Conservation (phyloP, 768 basidiomycete species). For the Panus rudis region DNA sequence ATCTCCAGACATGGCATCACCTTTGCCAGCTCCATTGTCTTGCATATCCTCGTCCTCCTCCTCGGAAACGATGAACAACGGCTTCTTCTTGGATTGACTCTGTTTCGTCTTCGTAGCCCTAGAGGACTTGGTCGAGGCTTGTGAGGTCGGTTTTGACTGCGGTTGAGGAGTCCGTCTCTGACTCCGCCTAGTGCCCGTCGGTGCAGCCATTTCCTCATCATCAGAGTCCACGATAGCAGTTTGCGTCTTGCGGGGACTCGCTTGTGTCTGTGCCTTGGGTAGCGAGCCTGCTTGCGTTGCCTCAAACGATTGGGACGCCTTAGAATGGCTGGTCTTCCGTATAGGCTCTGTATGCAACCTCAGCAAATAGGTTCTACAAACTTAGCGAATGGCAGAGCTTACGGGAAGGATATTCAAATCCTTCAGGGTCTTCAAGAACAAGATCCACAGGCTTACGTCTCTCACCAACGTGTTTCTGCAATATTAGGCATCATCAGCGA, state of each 20-base stretch:
- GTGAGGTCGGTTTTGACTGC: conserved; percentile 15
- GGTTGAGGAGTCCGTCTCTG: conserved; percentile 15
- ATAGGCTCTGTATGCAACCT: too few relatives aligned
- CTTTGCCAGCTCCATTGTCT: neutral
- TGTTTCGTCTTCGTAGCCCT: neutral
- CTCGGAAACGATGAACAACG: conserved; percentile 47
- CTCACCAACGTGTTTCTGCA: conserved; percentile 24
- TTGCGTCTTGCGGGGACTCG: conserved; percentile 9
- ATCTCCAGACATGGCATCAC: conserved; percentile 7
- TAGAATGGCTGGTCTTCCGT: neutral
- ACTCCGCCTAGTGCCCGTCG: neutral
- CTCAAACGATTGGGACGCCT: neutral
- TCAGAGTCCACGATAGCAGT: conserved; percentile 4
- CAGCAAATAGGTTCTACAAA: too few relatives aligned
- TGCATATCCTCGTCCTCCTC: conserved; percentile 29
- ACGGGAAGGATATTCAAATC: too few relatives aligned
- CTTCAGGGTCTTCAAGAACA: conserved; percentile 37
- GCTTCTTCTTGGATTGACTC: conserved; percentile 34
- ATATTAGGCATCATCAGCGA: too few relatives aligned
- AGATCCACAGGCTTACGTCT: conserved; percentile 41
- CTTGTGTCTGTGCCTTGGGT: too few relatives aligned
- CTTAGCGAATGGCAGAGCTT: too few relatives aligned
- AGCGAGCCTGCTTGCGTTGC: neutral
- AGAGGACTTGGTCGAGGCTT: neutral
- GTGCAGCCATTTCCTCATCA: neutral